Conservation (phyloP, 83 land plant genomes). For the Thuja plicata region DNA sequence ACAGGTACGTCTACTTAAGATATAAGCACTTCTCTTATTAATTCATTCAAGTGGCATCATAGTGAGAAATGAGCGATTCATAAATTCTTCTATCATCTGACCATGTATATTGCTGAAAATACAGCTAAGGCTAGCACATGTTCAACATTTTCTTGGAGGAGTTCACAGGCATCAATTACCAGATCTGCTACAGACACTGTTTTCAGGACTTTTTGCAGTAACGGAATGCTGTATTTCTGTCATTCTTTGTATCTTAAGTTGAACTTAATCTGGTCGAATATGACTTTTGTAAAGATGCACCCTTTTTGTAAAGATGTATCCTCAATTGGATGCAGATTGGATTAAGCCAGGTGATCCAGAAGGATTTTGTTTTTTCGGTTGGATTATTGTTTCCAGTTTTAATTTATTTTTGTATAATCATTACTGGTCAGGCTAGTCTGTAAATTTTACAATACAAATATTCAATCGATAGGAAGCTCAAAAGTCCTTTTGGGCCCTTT, state of each 20-base stretch:
- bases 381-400: constrained; percentile 13
- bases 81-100: not conserved
- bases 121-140: constrained; percentile 11
- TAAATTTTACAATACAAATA: constrained; percentile 15
- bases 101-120: not conserved
- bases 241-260: constrained; percentile 21
- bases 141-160: constrained; percentile 6
- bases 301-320: constrained; percentile 11
- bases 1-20: not conserved
- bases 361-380: constrained; percentile 12
- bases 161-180: not conserved
- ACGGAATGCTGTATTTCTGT: constrained; percentile 10
- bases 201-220: constrained; percentile 1
- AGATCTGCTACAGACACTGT: constrained; percentile 6
- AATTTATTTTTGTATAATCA: constrained; percentile 12
- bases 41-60: not conserved
- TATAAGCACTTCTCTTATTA: not conserved
- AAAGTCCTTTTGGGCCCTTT: constrained; percentile 8
- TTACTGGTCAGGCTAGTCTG: constrained; percentile 12
- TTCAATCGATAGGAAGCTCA: constrained; percentile 17
- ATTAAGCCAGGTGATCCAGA: constrained; percentile 2
- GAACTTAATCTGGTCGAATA: constrained; percentile 7
- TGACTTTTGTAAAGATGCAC: constrained; percentile 10
- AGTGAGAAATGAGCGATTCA: not conserved
- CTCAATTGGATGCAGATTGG: constrained; percentile 5